Evolutionary conservation across 1,139 yeast species (phyloP), one percentile per base, ranked within the genome.

Genomic region (Taphrina communis): DNA sequence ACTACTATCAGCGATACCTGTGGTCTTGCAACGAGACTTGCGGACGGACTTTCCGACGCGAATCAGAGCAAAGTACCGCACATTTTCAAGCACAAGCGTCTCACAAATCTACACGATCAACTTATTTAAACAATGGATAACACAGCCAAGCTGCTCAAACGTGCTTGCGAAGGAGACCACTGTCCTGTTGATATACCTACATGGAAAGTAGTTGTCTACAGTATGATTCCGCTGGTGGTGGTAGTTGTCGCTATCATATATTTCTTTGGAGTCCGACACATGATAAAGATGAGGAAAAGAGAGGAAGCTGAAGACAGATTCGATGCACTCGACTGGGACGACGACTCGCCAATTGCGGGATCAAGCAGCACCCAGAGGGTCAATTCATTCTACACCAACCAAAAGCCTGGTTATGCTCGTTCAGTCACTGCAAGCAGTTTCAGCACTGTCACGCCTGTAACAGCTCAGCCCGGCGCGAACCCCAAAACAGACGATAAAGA

Each of bases 281-380:
- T 58, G 53, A 9, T 17, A 21, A 58, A 58, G 41, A 38, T 58
- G 53, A 42, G 62, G 62, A 31, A 25, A 17, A 44, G 25, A 36
- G 62, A 58, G 42, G 50, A 39, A 41, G 62, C 62, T 6, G 62
- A 58, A 31, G 62, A 44, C 8, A 17, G 53, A 31, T 58, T 25
- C 53, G 52, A 58, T 44, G 39, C 62, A 1, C 44, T 58, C 9
- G 62, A 58, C 31, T 58, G 62, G 62, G 62, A 44, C 25, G 62
- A 58, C 53, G 62, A 58, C 19, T 31, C 62, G 8, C 48, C 39
- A 2, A 11, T 36, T 12, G 19, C 36, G 2, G 62, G 42, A 11
- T 58, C 62, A 8, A 58, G 62, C 42, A 58, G 62, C 53, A 58
- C 62, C 1, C 62, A 44, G 31, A 21, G 62, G 12, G 62, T 44